These are phyloP conservation scores for Solanum chilense DNA, from an alignment of 257 asterid species.

Conservation along the genomic window DNA sequence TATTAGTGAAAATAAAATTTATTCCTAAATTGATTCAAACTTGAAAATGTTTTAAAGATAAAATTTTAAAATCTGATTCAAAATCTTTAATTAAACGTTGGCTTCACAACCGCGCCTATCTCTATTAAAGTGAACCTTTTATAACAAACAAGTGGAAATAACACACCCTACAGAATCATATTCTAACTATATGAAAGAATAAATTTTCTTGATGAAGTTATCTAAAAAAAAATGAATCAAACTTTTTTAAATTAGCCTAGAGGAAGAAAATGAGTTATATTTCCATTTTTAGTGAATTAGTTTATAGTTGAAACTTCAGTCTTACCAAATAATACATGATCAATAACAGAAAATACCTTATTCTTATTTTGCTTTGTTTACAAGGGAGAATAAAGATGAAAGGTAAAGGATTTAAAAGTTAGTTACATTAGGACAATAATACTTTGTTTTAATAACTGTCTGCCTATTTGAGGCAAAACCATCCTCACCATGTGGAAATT, in stretches of 20 bases:
- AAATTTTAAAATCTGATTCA: too few species aligned
- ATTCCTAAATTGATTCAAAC: not conserved
- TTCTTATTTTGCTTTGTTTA: constrained; percentile 11
- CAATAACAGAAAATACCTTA: not conserved
- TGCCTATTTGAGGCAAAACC: constrained; percentile 4
- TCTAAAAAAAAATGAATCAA: not conserved
- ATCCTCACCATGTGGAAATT: not conserved
- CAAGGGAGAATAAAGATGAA: not conserved
- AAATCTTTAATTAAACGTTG: not conserved
- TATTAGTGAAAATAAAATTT: not conserved
- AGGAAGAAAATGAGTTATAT: not conserved
- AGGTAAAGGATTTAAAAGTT: constrained; percentile 5
- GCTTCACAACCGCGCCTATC: too few species aligned
- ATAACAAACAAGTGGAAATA: not conserved
- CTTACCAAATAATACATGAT: not conserved
- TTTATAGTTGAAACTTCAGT: constrained; percentile 12
- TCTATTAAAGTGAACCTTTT: not conserved
- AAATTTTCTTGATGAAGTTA: not conserved
- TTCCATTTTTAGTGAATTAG: not conserved
- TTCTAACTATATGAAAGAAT: not conserved
- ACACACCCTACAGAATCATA: not conserved
- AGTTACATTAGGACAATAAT: not conserved
- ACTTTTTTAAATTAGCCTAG: not conserved
- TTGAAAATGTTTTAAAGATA: too few species aligned
- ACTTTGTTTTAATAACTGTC: constrained; percentile 6